Evolutionary conservation across 176 grass and related monocot genomes (phyloP).

Genomic region (Zea luxurians): DNA sequence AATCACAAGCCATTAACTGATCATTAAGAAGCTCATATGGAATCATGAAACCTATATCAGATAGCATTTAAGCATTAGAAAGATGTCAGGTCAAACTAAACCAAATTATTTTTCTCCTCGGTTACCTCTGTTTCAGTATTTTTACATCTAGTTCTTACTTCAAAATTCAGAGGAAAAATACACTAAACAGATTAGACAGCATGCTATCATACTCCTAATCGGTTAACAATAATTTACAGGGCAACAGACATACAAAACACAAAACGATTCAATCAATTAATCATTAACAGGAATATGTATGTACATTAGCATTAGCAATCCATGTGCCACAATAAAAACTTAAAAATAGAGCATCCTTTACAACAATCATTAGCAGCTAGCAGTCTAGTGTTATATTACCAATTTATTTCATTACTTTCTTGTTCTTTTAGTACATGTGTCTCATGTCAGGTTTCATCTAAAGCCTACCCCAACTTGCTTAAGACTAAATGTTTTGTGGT

Average conservation of each 20-base stretch:
- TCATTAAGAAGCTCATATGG: constrained; percentile 27
- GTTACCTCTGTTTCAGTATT: neutral
- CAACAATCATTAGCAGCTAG: neutral
- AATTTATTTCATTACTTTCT: constrained; percentile 13
- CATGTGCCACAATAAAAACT: neutral
- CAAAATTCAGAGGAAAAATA: constrained; percentile 22
- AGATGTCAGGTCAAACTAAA: constrained; percentile 13
- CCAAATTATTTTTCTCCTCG: constrained; percentile 1
- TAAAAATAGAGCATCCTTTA: neutral
- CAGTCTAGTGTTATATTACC: neutral
- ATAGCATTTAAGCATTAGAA: constrained; percentile 24
- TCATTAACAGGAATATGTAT: neutral
- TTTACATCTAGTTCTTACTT: neutral
- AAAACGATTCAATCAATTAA: neutral
- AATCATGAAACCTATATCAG: constrained; percentile 25
- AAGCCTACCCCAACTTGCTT: constrained; percentile 1
- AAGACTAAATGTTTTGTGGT: neutral
- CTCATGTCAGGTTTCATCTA: constrained; percentile 6
- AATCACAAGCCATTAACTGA: constrained; percentile 21
- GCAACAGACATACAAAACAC: constrained; percentile 4
- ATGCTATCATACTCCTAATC: constrained; percentile 9
- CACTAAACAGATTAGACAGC: neutral
- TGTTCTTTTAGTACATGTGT: neutral
- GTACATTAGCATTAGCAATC: neutral
- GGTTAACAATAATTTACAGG: constrained; percentile 22